A percentile compares a stretch with the other conserved stretches of the same genome.
phyloP scores from a whole-genome alignment of 305 asterid species.

The Nicotiana rustica region DNA sequence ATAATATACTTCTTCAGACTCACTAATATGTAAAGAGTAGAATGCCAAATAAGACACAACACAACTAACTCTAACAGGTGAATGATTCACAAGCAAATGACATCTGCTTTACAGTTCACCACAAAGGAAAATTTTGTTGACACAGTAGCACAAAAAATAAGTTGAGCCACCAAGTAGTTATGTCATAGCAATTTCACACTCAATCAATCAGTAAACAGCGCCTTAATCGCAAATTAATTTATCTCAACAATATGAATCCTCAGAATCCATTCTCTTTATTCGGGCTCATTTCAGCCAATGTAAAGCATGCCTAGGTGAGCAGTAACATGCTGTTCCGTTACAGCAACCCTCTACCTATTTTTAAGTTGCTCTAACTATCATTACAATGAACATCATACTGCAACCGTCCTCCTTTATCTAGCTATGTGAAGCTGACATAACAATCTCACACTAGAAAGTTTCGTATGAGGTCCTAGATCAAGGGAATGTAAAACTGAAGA shows the following conservation, averaged over 20 bases:
- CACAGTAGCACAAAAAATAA: conserved; percentile 10
- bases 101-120: background rate
- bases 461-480: background rate
- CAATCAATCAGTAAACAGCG: background rate
- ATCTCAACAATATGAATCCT: background rate
- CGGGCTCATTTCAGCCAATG: background rate
- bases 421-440: background rate
- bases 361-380: too few relatives aligned
- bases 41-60: background rate
- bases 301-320: too few relatives aligned
- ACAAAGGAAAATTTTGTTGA: background rate
- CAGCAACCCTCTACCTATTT: too few relatives aligned
- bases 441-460: background rate
- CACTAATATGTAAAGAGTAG: background rate
- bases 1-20: conserved; percentile 25
- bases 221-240: background rate
- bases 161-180: background rate
- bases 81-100: background rate
- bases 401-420: background rate
- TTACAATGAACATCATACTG: background rate
- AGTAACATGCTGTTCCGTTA: too few relatives aligned
- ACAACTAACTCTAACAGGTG: conserved; percentile 23
- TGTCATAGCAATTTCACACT: background rate
- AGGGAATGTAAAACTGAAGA: conserved; percentile 28
- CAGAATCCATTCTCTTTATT: background rate